These are phyloP conservation scores for Pseudocercospora fuligena DNA, from an alignment of 2,329 filamentous ascomycete genomes.

Conservation along the genomic window DNA sequence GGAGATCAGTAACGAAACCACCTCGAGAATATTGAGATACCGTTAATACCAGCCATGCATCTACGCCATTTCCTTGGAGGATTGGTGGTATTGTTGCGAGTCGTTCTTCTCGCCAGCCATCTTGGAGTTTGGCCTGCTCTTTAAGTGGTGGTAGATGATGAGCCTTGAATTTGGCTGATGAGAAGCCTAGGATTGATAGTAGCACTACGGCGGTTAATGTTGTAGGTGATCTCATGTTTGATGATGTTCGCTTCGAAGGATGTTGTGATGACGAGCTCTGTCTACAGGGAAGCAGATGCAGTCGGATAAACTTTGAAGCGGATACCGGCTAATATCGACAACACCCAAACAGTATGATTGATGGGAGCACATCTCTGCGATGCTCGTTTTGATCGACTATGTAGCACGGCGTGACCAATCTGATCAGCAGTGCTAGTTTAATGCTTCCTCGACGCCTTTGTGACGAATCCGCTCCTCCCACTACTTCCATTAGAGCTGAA, in stretches of 20 bases:
- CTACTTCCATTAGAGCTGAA: not conserved
- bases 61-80: slow-evolving; percentile 24
- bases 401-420: not conserved
- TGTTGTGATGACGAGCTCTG: not conserved
- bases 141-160: slow-evolving; percentile 19
- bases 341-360: not conserved
- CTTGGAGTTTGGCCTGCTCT: slow-evolving; percentile 28
- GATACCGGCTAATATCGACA: not conserved
- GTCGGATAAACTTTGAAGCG: not conserved
- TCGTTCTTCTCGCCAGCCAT: slow-evolving; percentile 28
- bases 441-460: not conserved
- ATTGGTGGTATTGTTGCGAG: slow-evolving; percentile 26
- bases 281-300: not conserved
- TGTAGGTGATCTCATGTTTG: not conserved
- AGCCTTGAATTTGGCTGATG: not conserved
- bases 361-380: not conserved
- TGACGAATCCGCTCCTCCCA: not conserved
- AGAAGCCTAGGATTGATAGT: not conserved
- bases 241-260: not conserved
- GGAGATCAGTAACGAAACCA: not conserved
- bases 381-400: not conserved
- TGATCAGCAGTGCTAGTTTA: not conserved
- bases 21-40: no score
- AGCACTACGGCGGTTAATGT: not conserved
- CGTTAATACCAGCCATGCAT: slow-evolving; percentile 30